These are phyloP conservation scores for Pseudopyricularia javanii DNA, from an alignment of 2,329 filamentous ascomycete genomes.

Conservation along the genomic window DNA sequence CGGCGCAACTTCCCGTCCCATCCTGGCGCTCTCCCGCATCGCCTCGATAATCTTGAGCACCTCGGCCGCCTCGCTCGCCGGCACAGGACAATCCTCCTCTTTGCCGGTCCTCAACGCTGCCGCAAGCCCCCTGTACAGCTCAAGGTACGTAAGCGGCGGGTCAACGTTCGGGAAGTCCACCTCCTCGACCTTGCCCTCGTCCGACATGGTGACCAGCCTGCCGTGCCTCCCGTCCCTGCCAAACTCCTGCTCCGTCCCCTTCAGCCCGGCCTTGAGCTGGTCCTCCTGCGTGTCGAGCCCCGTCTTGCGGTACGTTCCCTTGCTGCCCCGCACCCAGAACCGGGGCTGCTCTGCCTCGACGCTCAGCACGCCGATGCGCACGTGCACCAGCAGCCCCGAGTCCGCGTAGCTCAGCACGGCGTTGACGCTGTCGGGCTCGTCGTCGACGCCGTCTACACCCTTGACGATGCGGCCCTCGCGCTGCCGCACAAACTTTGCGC, in stretches of 20 bases:
- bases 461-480: conserved; percentile 30
- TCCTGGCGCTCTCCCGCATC: conserved; percentile 17
- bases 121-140: conserved; percentile 49
- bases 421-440: conserved; percentile 45
- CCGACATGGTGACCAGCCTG: conserved; percentile 41
- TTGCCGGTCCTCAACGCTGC: conserved; percentile 32
- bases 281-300: conserved; percentile 65
- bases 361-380: conserved; percentile 57
- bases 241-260: conserved; percentile 49
- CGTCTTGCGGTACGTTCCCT: conserved; percentile 63
- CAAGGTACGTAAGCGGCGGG: conserved; percentile 53
- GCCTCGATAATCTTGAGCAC: conserved; percentile 42
- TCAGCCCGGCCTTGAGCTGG: conserved; percentile 53
- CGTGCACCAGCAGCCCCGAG: conserved; percentile 50
- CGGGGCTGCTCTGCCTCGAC: conserved; percentile 57
- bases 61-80: conserved; percentile 37
- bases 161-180: conserved; percentile 43
- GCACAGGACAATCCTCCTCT: conserved; percentile 38
- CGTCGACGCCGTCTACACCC: conserved; percentile 19
- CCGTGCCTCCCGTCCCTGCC: conserved; percentile 50
- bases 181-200: conserved; percentile 35
- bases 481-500: conserved; percentile 56
- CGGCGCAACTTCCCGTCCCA: background rate
- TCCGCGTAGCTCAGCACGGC: conserved; percentile 53
- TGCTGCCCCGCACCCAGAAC: conserved; percentile 66